These are phyloP conservation scores for Nitzschia sp. DNA, from an alignment of 108 stramenopile species.

Conservation along the genomic window DNA sequence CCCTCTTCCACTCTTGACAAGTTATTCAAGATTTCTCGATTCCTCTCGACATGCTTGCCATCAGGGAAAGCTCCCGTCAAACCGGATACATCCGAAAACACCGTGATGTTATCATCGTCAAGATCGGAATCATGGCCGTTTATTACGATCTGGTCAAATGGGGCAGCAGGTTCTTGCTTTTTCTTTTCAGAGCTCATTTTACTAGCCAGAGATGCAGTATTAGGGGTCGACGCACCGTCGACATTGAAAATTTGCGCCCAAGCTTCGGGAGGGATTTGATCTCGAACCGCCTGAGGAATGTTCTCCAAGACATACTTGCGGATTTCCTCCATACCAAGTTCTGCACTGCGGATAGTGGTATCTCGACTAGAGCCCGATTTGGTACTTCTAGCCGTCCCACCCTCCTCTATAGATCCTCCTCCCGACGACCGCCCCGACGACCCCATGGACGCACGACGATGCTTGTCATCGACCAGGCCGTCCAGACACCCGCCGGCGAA, in stretches of 20 bases:
- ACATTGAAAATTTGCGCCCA: constrained; percentile 26
- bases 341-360: constrained; percentile 4
- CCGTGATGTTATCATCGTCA: constrained; percentile 8
- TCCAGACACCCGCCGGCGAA: constrained; percentile 14
- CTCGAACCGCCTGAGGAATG: constrained; percentile 21
- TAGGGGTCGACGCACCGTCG: background rate
- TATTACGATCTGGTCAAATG: background rate
- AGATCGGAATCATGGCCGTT: constrained; percentile 2
- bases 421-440: background rate
- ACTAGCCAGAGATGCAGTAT: background rate
- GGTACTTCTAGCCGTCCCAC: background rate
- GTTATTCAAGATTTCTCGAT: constrained; percentile 6
- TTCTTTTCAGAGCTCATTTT: background rate
- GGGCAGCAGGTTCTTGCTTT: background rate
- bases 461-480: constrained; percentile 9
- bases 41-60: constrained; percentile 18
- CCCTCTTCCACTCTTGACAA: background rate
- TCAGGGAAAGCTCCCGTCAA: constrained; percentile 25
- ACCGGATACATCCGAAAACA: constrained; percentile 19
- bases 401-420: background rate
- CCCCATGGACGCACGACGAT: background rate
- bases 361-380: background rate
- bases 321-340: constrained; percentile 28
- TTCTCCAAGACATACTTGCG: constrained; percentile 22
- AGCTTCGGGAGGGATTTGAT: constrained; percentile 31